Evolutionary conservation across 352 stramenopile genomes (phyloP).

Genomic region (Pythium vanterpoolii): DNA sequence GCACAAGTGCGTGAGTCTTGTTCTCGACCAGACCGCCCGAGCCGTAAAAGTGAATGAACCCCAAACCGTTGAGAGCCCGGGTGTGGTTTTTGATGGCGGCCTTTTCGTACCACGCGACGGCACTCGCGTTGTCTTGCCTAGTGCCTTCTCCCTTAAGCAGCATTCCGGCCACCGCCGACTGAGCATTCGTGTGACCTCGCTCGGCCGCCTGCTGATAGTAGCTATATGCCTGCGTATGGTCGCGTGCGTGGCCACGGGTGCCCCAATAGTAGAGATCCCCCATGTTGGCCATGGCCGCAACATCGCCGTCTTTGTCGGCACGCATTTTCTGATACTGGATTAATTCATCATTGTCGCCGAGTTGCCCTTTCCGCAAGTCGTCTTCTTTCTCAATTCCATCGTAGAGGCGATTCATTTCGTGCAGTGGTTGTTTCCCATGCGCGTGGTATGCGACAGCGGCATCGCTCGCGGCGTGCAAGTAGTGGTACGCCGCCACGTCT

Average conservation of each 20-base stretch:
- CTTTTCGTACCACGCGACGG: constrained; percentile 75
- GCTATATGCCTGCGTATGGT: constrained; percentile 62
- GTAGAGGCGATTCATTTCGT: constrained; percentile 75
- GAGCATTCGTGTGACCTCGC: constrained; percentile 44
- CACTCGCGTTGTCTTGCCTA: constrained; percentile 60
- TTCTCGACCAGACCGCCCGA: constrained; percentile 63
- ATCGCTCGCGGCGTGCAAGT: constrained; percentile 44
- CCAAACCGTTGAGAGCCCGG: constrained; percentile 84
- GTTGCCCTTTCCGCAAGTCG: constrained; percentile 44
- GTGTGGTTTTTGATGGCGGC: constrained; percentile 69
- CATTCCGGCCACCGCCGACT: constrained; percentile 82
- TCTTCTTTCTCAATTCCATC: constrained; percentile 46
- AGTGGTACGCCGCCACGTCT: constrained; percentile 56
- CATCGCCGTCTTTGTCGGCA: constrained; percentile 72
- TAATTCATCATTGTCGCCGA: constrained; percentile 81
- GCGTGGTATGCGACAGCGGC: constrained; percentile 55
- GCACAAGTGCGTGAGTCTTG: constrained; percentile 68
- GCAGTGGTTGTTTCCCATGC: constrained; percentile 68
- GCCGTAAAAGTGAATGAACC: constrained; percentile 88
- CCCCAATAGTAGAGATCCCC: constrained; percentile 91
- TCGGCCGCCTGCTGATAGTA: constrained; percentile 78
- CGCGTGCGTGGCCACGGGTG: constrained; percentile 56
- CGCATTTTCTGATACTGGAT: constrained; percentile 85
- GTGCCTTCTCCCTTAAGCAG: constrained; percentile 84
- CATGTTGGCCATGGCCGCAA: constrained; percentile 78